Percentiles rank a stretch among this genome's conserved stretches.
Conservation (phyloP, 805 yeast genomes). For the Kodamaea sagamina region DNA sequence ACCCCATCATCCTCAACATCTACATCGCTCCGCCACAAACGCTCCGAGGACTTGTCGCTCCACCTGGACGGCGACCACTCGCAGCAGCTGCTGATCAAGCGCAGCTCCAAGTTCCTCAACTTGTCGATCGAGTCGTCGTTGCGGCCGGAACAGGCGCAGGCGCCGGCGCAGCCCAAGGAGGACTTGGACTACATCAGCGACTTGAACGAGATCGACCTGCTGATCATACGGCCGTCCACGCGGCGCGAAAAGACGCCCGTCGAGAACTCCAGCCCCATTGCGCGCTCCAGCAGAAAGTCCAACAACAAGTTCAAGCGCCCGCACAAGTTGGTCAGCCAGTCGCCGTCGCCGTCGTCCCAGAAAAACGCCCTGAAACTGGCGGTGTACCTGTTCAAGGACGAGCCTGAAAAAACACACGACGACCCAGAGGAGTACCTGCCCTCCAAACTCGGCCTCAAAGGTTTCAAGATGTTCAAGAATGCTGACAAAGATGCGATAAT, state of each 20-base stretch:
- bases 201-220: constrained; percentile 28
- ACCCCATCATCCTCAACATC: constrained; percentile 1
- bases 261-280: constrained; percentile 14
- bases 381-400: background rate
- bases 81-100: constrained; percentile 33
- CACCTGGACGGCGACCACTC: constrained; percentile 15
- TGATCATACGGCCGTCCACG: constrained; percentile 12
- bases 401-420: background rate
- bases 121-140: constrained; percentile 37
- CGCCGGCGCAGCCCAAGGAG: constrained; percentile 12
- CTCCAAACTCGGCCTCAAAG: constrained; percentile 30
- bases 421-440: constrained; percentile 24
- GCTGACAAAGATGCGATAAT: constrained; percentile 34
- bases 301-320: constrained; percentile 45
- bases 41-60: constrained; percentile 3
- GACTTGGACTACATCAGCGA: constrained; percentile 28
- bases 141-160: constrained; percentile 12
- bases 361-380: no score
- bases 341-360: constrained; percentile 48
- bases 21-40: background rate
- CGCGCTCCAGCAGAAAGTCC: constrained; percentile 15
- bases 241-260: constrained; percentile 13
- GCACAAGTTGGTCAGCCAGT: constrained; percentile 44
- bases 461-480: constrained; percentile 38
- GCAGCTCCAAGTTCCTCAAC: constrained; percentile 45